Conservation (phyloP, 352 stramenopile genomes). For the Plasmopara halstedii region DNA sequence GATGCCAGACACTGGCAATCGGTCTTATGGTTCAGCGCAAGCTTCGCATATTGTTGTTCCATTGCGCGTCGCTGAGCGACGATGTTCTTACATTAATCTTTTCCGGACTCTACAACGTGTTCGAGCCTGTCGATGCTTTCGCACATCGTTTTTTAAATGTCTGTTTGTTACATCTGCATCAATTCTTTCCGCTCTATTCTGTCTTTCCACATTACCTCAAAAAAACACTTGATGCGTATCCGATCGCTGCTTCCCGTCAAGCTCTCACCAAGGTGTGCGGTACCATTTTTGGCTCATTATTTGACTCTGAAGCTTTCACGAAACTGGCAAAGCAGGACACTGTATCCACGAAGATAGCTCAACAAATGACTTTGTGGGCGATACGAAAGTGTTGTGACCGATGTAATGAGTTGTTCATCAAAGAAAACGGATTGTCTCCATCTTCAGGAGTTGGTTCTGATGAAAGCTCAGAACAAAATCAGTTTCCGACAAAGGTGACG, state of each 20-base stretch:
- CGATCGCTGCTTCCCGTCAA: conserved; percentile 21
- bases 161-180: conserved; percentile 33
- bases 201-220: conserved; percentile 52
- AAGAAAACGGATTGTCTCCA: conserved; percentile 6
- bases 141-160: conserved; percentile 41
- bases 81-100: conserved; percentile 44
- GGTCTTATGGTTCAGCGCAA: conserved; percentile 47
- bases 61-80: conserved; percentile 26
- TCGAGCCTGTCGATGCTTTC: conserved; percentile 44
- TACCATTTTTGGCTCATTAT: conserved; percentile 43
- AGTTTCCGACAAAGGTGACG: not conserved
- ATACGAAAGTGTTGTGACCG: conserved; percentile 38
- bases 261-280: conserved; percentile 36
- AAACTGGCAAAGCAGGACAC: conserved; percentile 2
- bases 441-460: not conserved
- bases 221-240: conserved; percentile 36
- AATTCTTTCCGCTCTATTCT: conserved; percentile 40
- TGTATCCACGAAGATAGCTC: conserved; percentile 6
- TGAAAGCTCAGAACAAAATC: no score
- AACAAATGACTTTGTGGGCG: conserved; percentile 41
- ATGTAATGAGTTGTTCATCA: conserved; percentile 20
- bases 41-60: conserved; percentile 37
- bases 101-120: conserved; percentile 38
- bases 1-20: conserved; percentile 32
- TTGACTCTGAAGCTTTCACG: conserved; percentile 27